Evolutionary conservation across 2,329 filamentous ascomycete genomes (phyloP), one percentile per base, ranked within the genome.

Genomic region (Huntiella omanensis): DNA sequence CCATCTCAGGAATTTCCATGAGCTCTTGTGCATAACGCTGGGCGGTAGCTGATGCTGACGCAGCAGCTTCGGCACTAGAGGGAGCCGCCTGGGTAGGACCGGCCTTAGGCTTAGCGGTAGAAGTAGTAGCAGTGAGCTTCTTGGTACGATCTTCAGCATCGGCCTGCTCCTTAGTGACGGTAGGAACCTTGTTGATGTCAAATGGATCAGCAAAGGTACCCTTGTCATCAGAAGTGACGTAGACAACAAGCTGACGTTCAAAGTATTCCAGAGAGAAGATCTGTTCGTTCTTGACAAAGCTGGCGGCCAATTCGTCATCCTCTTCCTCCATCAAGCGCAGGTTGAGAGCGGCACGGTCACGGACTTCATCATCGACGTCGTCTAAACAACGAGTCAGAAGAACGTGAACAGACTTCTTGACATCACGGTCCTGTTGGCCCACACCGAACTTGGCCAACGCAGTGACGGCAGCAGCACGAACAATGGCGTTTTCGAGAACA

Each of bases 371-470:
- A 62, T 98, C 91, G 3, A 87, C 87, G 59, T 98, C 91, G 60
- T 98, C 91, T 55, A 98, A 66, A 62, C 91, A 98, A 59, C 91
- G 75, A 19, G 83, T 92, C 33, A 98, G 78, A 40, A 98, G 73
- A 43, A 98, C 91, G 53, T 81, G 76, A 45, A 98, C 88, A 60
- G 87, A 95, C 55, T 84, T 80, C 75, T 96, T 96, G 57, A 98
- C 85, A 61, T 98, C 91, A 1, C 83, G 79, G 57, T 96, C 91
- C 64, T 92, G 87, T 63, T 96, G 91, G 33, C 84, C 87, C 49
- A 96, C 88, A 55, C 91, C 91, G 58, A 98, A 98, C 63, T 96
- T 98, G 56, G 88, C 85, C 52, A 98, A 66, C 2, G 91, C 91
- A 17, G 91, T 96, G 17, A 96, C 92, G 45, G 91, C 91, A 7